Base-by-base conservation (phyloP, 257 asterid species). In the Plantago elongata region DNA sequence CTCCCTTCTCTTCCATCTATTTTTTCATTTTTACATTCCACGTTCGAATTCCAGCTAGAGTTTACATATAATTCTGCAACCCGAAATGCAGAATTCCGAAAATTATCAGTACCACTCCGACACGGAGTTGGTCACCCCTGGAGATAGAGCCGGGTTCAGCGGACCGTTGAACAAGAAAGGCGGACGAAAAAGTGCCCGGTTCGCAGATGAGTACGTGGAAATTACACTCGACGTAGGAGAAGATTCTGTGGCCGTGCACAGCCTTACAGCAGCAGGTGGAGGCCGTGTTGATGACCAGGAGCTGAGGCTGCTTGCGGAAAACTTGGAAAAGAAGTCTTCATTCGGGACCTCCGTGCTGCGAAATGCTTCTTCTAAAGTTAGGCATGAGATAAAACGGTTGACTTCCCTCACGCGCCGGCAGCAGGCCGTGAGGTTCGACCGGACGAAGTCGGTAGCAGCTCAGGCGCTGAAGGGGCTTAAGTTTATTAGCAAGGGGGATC, bases 241-340 rank as follows among this genome's bases (percentile, higher is more conserved):
- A 14, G 96, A 91, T 60, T 79, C 98, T 17, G 96, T 91, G 76
- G 98, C 98, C 38, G 95, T 91, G 14, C 95, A 86, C 78, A 88
- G 96, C 64, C 90, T 91, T 4, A 91, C 83, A 69, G 76, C 87
- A 3, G 92, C 96, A 22, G 92, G 78, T 13, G 98, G 96, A 4
- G 93, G 81, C 3, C 89, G 83, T 55, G 84, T 86, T 71, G 95
- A 91, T 73, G 96, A 86, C 47, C 96, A 95, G 0, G 98, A 88
- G 81, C 74, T 91, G 54, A 80, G 92, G 9, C 71, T 90, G 61
- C 78, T 90, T 11, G 93, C 97, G 0, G 82, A 55, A 38, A 91
- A 89, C 9, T 55, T 88, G 14, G 98, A 90, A 62, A 88, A 85
- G 75, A 79, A 70, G 69, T 73, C 95, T 0, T 83, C 91, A 2